A percentile compares a stretch with the other conserved stretches of the same genome.
Evolutionary conservation across 1,284 basidiomycete species (phyloP).

Genomic region (Cutaneotrichosporon sp.): DNA sequence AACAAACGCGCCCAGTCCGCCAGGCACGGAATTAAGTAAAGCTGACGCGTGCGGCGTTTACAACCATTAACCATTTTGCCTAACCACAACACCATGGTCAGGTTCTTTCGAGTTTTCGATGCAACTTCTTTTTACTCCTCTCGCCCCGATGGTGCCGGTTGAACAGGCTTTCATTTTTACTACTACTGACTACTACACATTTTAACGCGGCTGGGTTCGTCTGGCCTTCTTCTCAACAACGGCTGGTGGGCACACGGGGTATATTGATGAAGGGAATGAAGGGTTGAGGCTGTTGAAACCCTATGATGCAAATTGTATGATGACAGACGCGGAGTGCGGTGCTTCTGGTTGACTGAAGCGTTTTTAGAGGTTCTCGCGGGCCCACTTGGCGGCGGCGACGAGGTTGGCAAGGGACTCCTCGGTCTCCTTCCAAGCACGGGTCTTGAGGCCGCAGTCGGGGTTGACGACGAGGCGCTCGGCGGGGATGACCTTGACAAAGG

Average conservation of each 20-base stretch:
- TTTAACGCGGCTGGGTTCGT: slow-evolving; percentile 12
- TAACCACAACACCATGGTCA: too few species aligned
- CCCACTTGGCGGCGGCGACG: slow-evolving; percentile 85
- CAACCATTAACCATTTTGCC: neutral
- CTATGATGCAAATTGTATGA: slow-evolving; percentile 9
- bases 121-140: too few species aligned
- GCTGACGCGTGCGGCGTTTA: neutral
- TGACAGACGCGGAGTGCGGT: neutral
- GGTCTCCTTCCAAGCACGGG: slow-evolving; percentile 94
- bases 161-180: slow-evolving; percentile 47
- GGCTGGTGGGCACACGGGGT: slow-evolving; percentile 19
- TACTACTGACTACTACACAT: slow-evolving; percentile 9
- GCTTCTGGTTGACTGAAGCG: slow-evolving; percentile 8
- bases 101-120: too few species aligned
- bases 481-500: slow-evolving; percentile 75
- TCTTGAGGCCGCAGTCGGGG: slow-evolving; percentile 77
- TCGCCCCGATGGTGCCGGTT: slow-evolving; percentile 36
- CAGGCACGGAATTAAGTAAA: neutral
- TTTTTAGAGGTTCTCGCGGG: slow-evolving; percentile 69
- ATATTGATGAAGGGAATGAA: slow-evolving; percentile 22
- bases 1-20: slow-evolving; percentile 1
- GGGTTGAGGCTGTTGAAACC: slow-evolving; percentile 21
- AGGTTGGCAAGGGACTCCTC: slow-evolving; percentile 79
- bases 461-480: slow-evolving; percentile 78
- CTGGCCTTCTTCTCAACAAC: slow-evolving; percentile 16